Percentiles rank a stretch among this genome's conserved stretches.
Conservation (phyloP, 331 rosid genomes). For the Malus hybrid region DNA sequence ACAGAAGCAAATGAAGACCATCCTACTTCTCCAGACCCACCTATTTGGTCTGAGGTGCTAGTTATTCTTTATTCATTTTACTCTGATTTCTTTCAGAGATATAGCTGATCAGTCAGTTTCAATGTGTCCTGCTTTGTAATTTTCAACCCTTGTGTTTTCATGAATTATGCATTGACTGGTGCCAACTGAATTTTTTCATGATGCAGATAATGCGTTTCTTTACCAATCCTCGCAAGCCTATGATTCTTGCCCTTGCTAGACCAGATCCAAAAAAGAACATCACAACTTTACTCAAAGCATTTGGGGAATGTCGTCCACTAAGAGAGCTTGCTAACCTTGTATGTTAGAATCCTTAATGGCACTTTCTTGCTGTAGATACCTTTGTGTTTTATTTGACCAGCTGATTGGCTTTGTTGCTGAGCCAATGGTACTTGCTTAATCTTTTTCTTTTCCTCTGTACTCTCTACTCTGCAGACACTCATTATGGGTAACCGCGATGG, state of each 20-base stretch:
- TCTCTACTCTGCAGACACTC: constrained; percentile 53
- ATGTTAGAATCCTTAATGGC: constrained; percentile 20
- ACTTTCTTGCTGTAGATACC: constrained; percentile 15
- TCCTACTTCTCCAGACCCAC: constrained; percentile 82
- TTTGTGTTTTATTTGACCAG: constrained; percentile 17
- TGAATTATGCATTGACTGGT: constrained; percentile 21
- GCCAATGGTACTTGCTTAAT: constrained; percentile 6
- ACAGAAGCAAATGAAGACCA: constrained; percentile 78
- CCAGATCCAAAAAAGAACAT: constrained; percentile 99
- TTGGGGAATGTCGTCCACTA: constrained; percentile 98
- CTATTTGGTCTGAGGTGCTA: constrained; percentile 92
- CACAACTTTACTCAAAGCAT: constrained; percentile 93
- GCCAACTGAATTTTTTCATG: constrained; percentile 19
- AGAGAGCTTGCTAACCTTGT: constrained; percentile 97
- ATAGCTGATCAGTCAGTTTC: constrained; percentile 12
- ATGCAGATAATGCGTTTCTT: constrained; percentile 96
- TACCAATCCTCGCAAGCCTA: constrained; percentile 89
- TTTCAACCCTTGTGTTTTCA: not conserved
- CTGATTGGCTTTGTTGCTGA: constrained; percentile 18
- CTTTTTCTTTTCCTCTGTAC: constrained; percentile 12
- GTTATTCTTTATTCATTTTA: constrained; percentile 25
- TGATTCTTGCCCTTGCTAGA: constrained; percentile 99
- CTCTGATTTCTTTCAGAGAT: constrained; percentile 16
- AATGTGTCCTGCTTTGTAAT: constrained; percentile 10
- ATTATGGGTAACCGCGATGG: constrained; percentile 99